Percentiles rank a stretch among this genome's conserved stretches.
Conservation (phyloP, 192 early-diverging fungal genomes). For the Coemansia sp. region DNA sequence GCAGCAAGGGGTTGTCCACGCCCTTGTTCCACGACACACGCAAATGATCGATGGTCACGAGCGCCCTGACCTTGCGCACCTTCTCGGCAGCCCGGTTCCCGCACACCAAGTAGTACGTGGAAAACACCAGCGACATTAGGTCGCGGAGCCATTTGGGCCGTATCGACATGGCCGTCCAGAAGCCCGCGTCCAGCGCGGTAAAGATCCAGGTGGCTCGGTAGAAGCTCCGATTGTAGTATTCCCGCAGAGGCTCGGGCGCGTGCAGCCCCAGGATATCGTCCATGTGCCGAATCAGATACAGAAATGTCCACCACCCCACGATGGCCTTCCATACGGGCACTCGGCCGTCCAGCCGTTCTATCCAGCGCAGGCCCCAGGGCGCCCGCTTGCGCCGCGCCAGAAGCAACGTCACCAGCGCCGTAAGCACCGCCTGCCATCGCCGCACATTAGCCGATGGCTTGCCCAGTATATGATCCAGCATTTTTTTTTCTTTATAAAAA, state of each 20-base stretch:
- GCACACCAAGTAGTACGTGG: constrained; percentile 79
- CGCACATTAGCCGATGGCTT: constrained; percentile 86
- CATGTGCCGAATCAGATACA: constrained; percentile 69
- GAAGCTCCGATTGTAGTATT: constrained; percentile 87
- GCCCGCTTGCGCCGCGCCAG: constrained; percentile 22
- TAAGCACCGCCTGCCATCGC: constrained; percentile 62
- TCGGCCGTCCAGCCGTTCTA: constrained; percentile 10
- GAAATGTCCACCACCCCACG: constrained; percentile 58
- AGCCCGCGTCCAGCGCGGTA: constrained; percentile 91
- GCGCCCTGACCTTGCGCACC: constrained; percentile 72
- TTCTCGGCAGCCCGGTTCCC: constrained; percentile 83
- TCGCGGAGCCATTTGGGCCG: constrained; percentile 73
- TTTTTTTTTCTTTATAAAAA: constrained; percentile 21
- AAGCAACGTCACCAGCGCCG: constrained; percentile 6
- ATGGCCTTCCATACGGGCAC: constrained; percentile 73
- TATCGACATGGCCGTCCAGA: constrained; percentile 83
- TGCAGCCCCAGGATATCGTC: constrained; percentile 66
- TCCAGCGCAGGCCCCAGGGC: constrained; percentile 39
- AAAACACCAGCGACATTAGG: constrained; percentile 72
- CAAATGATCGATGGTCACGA: constrained; percentile 81
- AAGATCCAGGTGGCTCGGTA: constrained; percentile 88
- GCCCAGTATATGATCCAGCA: constrained; percentile 91
- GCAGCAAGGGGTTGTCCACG: constrained; percentile 43
- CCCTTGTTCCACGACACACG: constrained; percentile 89
- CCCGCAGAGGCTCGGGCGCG: constrained; percentile 78